Evolutionary conservation across 495 filamentous ascomycete species (phyloP), one percentile per base, ranked within the genome.

Genomic region (Melanomma pulvis-pyrius): DNA sequence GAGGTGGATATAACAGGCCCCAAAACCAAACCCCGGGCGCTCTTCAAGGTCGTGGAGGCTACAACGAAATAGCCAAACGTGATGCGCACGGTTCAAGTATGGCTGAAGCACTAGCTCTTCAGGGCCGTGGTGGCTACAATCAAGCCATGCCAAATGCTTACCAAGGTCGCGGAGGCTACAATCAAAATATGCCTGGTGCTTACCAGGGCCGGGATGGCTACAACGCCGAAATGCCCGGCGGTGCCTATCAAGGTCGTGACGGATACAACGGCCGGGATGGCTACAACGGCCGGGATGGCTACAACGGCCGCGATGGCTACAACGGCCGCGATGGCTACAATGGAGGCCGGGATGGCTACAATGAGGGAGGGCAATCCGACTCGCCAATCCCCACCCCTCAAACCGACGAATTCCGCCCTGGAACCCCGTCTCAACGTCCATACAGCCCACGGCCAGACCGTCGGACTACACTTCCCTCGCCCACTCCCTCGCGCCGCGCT

Each of bases 281-380:
- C 1, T 68, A 71, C 68, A 70, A 70, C 29, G 67, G 69, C 0
- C 32, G 68, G 4, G 68, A 71, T 30, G 68, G 68, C 0, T 71
- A 71, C 53, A 71, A 71, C 39, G 48, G 65, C 2, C 48, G 65
- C 9, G 57, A 54, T 50, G 54, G 53, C 8, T 69, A 68, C 55
- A 63, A 69, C 24, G 22, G 61, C 2, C 55, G 61, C 22, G 48
- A 61, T 47, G 60, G 67, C 9, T 69, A 69, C 68, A 70, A 70
- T 39, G 54, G n/a, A 12, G 67, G 69, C 0, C 32, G 68, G 4
- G 68, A 71, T 30, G 68, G 68, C 0, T 71, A 71, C 53, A 71
- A 71, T 44, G 48, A 50, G n/a, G 63, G 63, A 22, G 30, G 30
- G 30, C 30, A 70, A 63, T 62, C 11, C 17, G 70, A 72, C 36